Conservation (phyloP, 805 yeast species). For the Pachysolen tannophilus region DNA sequence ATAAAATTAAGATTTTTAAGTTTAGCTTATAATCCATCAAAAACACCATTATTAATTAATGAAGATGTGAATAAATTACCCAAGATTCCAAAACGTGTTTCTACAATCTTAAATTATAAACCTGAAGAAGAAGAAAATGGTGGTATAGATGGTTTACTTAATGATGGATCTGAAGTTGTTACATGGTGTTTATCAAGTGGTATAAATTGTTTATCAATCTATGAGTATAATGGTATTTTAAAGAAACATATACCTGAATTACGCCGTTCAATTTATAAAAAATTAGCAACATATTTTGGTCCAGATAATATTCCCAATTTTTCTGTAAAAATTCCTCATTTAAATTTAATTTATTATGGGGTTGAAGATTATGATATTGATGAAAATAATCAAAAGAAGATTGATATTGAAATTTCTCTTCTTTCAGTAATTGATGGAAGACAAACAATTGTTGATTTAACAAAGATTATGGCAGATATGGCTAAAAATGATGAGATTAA, state of each 20-base stretch:
- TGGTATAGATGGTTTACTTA: conserved; percentile 74
- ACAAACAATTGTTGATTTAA: conserved; percentile 79
- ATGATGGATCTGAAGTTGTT: conserved; percentile 66
- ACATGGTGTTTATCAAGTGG: conserved; percentile 95
- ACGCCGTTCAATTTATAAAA: conserved; percentile 45
- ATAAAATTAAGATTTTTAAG: conserved; percentile 49
- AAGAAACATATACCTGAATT: conserved; percentile 48
- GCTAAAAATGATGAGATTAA: conserved; percentile 53
- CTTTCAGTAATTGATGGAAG: conserved; percentile 79
- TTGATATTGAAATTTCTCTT: conserved; percentile 56
- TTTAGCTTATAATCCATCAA: conserved; percentile 59
- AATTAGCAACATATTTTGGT: conserved; percentile 69
- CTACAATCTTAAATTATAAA: conserved; percentile 67
- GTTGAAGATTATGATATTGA: conserved; percentile 24
- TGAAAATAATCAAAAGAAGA: conserved; percentile 20
- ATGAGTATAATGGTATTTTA: conserved; percentile 71
- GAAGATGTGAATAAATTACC: conserved; percentile 66
- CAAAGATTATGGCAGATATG: conserved; percentile 77
- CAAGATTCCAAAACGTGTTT: conserved; percentile 72
- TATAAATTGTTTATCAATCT: conserved; percentile 58
- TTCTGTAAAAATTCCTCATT: conserved; percentile 59
- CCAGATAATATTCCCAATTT: conserved; percentile 56
- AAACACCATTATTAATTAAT: conserved; percentile 79
- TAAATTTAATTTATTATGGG: conserved; percentile 41
- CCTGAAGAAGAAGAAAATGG: conserved; percentile 83